phyloP scores from a whole-genome alignment of 192 early-diverging fungal species.

The Umbelopsis ramanniana region DNA sequence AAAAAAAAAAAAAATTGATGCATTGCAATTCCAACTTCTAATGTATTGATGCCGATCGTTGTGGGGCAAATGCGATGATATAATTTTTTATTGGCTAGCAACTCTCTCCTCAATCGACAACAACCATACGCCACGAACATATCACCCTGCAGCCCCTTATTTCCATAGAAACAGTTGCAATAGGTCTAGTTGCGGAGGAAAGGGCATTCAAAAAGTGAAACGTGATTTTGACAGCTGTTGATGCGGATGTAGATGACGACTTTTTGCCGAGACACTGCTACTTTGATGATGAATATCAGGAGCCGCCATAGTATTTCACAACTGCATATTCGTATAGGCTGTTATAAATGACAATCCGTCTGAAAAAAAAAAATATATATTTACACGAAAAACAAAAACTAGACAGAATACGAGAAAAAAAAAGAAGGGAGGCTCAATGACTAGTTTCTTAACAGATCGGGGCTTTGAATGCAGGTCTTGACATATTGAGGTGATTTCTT shows the following conservation, averaged over 20 bases:
- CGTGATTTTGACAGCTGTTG: slow-evolving; percentile 1
- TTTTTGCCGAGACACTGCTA: not conserved
- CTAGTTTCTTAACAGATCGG: too few species aligned
- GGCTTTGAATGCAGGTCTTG: too few species aligned
- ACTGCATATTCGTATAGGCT: not conserved
- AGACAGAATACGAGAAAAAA: too few species aligned
- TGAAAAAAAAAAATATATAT: too few species aligned
- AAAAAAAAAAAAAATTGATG: not conserved
- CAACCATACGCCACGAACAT: slow-evolving; percentile 4
- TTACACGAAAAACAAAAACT: too few species aligned
- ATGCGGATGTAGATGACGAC: not conserved
- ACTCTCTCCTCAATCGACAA: not conserved
- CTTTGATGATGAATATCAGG: not conserved
- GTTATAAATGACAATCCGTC: not conserved
- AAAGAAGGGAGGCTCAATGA: too few species aligned
- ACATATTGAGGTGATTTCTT: too few species aligned
- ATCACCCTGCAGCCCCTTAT: not conserved
- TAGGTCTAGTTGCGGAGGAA: too few species aligned
- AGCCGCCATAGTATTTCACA: not conserved
- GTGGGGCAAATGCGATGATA: not conserved
- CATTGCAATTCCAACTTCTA: not conserved
- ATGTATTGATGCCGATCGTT: not conserved
- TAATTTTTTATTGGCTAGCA: not conserved
- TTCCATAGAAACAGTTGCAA: not conserved
- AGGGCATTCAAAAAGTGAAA: not conserved